phyloP scores from a whole-genome alignment of 2,329 filamentous ascomycete genomes.

The Fusarium nematophilum region DNA sequence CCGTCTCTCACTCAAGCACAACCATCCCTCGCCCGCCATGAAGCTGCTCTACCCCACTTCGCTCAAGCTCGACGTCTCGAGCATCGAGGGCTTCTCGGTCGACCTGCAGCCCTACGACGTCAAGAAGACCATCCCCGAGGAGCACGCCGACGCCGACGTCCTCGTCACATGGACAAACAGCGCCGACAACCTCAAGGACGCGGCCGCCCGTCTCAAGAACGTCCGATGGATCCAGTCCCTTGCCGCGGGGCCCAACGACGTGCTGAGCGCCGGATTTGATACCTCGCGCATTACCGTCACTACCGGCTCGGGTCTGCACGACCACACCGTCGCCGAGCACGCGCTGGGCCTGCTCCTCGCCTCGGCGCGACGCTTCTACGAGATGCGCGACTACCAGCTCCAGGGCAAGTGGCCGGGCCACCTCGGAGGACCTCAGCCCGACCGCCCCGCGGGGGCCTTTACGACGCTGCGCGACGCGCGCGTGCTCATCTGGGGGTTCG shows the following conservation, averaged over 20 bases:
- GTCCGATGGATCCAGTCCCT: slow-evolving; percentile 75
- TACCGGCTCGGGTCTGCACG: slow-evolving; percentile 72
- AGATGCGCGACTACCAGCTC: slow-evolving; percentile 72
- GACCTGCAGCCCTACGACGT: slow-evolving; percentile 70
- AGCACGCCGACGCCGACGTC: slow-evolving; percentile 68
- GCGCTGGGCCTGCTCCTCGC: slow-evolving; percentile 67
- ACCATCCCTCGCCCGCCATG: slow-evolving; percentile 52
- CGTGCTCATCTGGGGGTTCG: slow-evolving; percentile 73
- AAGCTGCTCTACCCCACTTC: slow-evolving; percentile 77
- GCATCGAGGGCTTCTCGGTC: slow-evolving; percentile 68
- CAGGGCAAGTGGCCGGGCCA: slow-evolving; percentile 69
- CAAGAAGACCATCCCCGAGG: slow-evolving; percentile 64
- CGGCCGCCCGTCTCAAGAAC: slow-evolving; percentile 64
- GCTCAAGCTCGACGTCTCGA: slow-evolving; percentile 64
- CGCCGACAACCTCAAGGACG: slow-evolving; percentile 67
- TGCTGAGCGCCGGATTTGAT: slow-evolving; percentile 71
- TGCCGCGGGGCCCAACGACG: slow-evolving; percentile 74
- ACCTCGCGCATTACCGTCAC: slow-evolving; percentile 61
- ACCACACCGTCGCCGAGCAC: slow-evolving; percentile 74
- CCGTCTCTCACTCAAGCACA: background rate
- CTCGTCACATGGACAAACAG: slow-evolving; percentile 73
- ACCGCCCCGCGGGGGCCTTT: slow-evolving; percentile 66
- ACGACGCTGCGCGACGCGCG: slow-evolving; percentile 69
- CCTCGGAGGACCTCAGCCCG: slow-evolving; percentile 70
- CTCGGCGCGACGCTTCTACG: slow-evolving; percentile 67